phyloP scores from a whole-genome alignment of 257 asterid species.

The Ajuga chamaepitys region DNA sequence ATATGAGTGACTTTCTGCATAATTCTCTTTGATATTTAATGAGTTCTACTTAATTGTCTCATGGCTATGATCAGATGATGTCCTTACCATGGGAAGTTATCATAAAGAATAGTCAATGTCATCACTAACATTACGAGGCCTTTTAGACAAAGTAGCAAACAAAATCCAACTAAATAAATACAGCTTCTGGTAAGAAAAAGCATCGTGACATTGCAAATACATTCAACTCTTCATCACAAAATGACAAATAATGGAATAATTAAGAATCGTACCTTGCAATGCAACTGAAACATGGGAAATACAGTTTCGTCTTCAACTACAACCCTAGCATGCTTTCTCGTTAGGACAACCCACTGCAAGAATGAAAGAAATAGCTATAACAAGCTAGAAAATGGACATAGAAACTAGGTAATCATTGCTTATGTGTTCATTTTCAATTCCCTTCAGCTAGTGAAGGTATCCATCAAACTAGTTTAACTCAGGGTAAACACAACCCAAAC shows the following conservation, averaged over 20 bases:
- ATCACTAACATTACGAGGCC: background rate
- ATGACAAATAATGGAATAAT: slow-evolving; percentile 1
- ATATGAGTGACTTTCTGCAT: background rate
- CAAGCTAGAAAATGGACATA: background rate
- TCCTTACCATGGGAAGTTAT: background rate
- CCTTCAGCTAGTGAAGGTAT: background rate
- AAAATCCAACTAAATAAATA: background rate
- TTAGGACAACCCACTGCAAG: slow-evolving; percentile 91
- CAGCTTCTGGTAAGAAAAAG: background rate
- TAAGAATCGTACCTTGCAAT: slow-evolving; percentile 75
- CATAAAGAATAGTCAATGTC: background rate
- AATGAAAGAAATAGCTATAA: slow-evolving; percentile 17
- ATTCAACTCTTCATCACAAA: background rate
- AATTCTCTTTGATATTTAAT: background rate
- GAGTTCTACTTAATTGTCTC: background rate
- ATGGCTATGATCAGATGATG: background rate
- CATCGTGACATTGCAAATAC: background rate
- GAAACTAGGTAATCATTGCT: background rate
- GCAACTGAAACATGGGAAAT: slow-evolving; percentile 71
- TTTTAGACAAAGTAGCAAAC: background rate
- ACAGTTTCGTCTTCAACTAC: slow-evolving; percentile 70
- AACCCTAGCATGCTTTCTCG: slow-evolving; percentile 81
- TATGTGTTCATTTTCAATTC: slow-evolving; percentile 5
- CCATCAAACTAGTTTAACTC: background rate
- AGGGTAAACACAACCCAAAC: slow-evolving; percentile 1